Conservation (phyloP, 2,329 filamentous ascomycete species). For the Ophiostoma angusticollis region DNA sequence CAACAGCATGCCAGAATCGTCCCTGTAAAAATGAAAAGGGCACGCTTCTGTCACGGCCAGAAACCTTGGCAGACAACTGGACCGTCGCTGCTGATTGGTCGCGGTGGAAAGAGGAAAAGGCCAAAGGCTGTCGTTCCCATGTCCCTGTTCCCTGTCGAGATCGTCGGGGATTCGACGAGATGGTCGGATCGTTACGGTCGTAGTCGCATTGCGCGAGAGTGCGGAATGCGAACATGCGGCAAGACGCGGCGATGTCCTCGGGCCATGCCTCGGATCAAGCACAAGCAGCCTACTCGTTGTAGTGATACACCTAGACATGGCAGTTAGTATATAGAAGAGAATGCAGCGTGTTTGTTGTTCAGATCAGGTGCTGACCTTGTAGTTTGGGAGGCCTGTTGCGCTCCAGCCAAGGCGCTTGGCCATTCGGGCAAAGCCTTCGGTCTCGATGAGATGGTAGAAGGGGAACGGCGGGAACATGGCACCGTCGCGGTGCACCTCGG, state of each 20-base stretch:
- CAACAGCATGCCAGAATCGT: too few relatives aligned
- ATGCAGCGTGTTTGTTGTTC: too few relatives aligned
- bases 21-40: too few relatives aligned
- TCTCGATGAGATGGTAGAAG: conserved; percentile 96
- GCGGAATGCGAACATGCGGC: not conserved
- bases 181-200: conserved; percentile 4
- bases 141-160: too few relatives aligned
- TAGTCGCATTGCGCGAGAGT: not conserved
- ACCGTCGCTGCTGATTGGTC: too few relatives aligned
- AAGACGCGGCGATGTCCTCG: not conserved
- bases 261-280: not conserved
- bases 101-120: too few relatives aligned
- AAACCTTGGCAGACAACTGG: too few relatives aligned
- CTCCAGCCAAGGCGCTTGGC: conserved; percentile 76
- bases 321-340: not conserved
- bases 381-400: conserved; percentile 83
- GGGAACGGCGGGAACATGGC: conserved; percentile 97
- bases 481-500: conserved; percentile 90
- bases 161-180: too few relatives aligned
- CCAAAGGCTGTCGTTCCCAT: too few relatives aligned
- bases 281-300: conserved; percentile 53
- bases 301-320: conserved; percentile 80
- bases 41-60: too few relatives aligned
- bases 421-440: conserved; percentile 97
- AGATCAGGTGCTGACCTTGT: conserved; percentile 54